phyloP scores from a whole-genome alignment of 2,329 filamentous ascomycete species.

The Colletotrichum sp. region DNA sequence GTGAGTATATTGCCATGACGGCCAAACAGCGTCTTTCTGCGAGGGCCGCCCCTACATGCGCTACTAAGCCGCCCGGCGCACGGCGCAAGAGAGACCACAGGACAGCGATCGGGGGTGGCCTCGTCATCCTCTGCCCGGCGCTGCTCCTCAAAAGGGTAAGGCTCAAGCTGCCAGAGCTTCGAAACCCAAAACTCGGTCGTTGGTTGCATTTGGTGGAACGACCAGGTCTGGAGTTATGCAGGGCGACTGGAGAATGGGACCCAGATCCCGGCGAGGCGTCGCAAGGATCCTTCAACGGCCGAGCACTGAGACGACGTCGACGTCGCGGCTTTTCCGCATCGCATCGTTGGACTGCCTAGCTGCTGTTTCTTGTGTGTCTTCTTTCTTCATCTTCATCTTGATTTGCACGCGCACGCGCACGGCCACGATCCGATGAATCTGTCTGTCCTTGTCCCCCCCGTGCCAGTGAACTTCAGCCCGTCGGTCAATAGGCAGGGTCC shows the following conservation, averaged over 20 bases:
- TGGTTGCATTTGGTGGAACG: slow-evolving; percentile 19
- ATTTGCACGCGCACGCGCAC: neutral
- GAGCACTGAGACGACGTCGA: slow-evolving; percentile 5
- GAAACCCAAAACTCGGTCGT: slow-evolving; percentile 18
- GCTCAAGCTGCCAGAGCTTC: slow-evolving; percentile 19
- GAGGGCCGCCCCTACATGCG: neutral
- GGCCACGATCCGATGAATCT: neutral
- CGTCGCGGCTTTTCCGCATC: slow-evolving; percentile 1
- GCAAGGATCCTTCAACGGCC: slow-evolving; percentile 13
- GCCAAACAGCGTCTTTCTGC: neutral
- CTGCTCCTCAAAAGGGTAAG: slow-evolving; percentile 11
- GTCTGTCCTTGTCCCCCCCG: neutral
- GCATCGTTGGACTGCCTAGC: neutral
- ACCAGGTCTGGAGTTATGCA: slow-evolving; percentile 17
- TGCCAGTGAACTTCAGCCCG: neutral
- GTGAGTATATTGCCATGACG: slow-evolving; percentile 2
- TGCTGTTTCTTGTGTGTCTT: neutral
- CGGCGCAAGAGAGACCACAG: neutral
- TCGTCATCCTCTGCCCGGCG: slow-evolving; percentile 16
- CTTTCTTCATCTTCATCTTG: neutral
- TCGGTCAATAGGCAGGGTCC: neutral
- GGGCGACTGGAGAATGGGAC: slow-evolving; percentile 1
- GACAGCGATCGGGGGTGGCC: slow-evolving; percentile 6
- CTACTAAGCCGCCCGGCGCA: neutral
- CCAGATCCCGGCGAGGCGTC: slow-evolving; percentile 9